phyloP scores from a whole-genome alignment of 2,329 filamentous ascomycete species.

The Trichoderma cornu-damae region DNA sequence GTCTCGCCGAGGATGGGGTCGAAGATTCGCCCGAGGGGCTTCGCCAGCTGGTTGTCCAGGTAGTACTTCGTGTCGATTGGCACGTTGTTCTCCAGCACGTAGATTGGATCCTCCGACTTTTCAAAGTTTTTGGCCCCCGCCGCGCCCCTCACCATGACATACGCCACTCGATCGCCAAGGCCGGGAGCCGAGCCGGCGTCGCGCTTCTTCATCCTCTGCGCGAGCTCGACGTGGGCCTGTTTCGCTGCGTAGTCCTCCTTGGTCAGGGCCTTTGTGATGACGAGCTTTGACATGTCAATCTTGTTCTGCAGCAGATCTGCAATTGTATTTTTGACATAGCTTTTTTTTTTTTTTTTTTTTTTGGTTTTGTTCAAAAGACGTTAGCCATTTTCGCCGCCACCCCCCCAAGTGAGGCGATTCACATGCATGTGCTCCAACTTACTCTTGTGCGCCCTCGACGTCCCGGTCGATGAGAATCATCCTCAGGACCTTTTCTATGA shows the following conservation, averaged over 20 bases:
- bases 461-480: conserved; percentile 96
- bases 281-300: conserved; percentile 97
- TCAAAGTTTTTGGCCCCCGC: conserved; percentile 92
- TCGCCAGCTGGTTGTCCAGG: conserved; percentile 94
- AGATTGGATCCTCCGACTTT: conserved; percentile 94
- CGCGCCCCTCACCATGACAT: conserved; percentile 93
- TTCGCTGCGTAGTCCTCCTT: conserved; percentile 87
- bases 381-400: no score
- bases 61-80: conserved; percentile 99
- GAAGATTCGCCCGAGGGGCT: conserved; percentile 91
- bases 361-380: conserved; percentile 19
- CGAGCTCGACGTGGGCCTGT: conserved; percentile 93
- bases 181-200: conserved; percentile 90
- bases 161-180: conserved; percentile 92
- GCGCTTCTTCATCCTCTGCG: conserved; percentile 93
- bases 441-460: conserved; percentile 87
- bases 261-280: conserved; percentile 94
- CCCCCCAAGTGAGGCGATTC: no score
- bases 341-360: no score
- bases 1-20: conserved; percentile 95
- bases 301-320: conserved; percentile 95
- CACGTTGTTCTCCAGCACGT: conserved; percentile 93
- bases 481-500: conserved; percentile 91
- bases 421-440: conserved; percentile 48
- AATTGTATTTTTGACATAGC: conserved; percentile 94